These are phyloP conservation scores for Fereydounia khargensis DNA, from an alignment of 1,284 basidiomycete genomes.

Conservation along the genomic window DNA sequence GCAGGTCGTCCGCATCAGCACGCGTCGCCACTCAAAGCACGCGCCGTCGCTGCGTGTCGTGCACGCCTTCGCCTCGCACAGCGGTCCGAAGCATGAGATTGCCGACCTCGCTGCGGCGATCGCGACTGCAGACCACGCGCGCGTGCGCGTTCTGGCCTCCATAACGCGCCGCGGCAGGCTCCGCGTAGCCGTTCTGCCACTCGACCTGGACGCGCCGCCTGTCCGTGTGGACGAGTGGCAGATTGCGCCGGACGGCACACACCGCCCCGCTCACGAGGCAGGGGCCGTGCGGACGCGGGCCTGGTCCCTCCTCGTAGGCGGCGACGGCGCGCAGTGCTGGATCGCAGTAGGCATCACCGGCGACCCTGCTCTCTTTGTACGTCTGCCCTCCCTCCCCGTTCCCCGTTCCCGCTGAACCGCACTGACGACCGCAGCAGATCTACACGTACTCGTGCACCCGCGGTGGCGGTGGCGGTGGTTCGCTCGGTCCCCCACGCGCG, in stretches of 20 bases:
- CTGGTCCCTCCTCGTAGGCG: constrained; percentile 17
- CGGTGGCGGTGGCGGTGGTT: too few species aligned
- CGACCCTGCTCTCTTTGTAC: constrained; percentile 3
- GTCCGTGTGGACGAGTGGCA: constrained; percentile 1
- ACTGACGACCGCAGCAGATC: too few species aligned
- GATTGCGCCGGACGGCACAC: constrained; percentile 3
- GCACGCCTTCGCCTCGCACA: neutral
- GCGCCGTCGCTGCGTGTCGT: neutral
- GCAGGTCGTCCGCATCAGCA: constrained; percentile 1
- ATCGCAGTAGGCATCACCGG: constrained; percentile 16
- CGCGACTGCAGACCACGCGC: too few species aligned
- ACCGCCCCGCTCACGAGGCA: constrained; percentile 5
- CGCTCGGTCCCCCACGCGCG: too few species aligned
- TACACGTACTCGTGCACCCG: too few species aligned
- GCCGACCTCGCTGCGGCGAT: neutral
- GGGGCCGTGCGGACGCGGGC: constrained; percentile 3
- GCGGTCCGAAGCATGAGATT: neutral
- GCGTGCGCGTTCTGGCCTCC: neutral
- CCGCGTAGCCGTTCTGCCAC: neutral
- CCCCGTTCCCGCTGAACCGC: too few species aligned
- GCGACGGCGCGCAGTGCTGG: constrained; percentile 1
- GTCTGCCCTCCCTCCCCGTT: too few species aligned
- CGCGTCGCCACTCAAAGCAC: too few species aligned
- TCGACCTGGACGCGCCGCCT: too few species aligned
- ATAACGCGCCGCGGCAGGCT: neutral